phyloP scores from a whole-genome alignment of 2,329 filamentous ascomycete genomes.

The Diplodia sapinea region DNA sequence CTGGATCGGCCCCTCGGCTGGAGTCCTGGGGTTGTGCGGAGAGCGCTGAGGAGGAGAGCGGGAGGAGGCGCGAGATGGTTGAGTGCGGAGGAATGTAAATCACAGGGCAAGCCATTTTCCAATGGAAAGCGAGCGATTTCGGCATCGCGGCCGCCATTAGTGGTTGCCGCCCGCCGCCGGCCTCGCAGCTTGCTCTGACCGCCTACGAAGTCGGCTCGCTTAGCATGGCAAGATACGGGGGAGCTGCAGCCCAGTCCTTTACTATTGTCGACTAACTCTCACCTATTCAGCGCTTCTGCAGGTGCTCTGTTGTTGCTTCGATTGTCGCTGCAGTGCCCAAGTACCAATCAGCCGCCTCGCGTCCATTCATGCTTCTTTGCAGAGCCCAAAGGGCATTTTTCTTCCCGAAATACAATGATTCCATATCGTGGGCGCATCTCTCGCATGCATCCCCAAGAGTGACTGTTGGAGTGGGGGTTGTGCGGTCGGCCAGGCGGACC shows the following conservation, averaged over 20 bases:
- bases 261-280: too few species aligned
- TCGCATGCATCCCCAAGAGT: not conserved
- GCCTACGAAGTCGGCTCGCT: not conserved
- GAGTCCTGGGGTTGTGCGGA: slow-evolving; percentile 1
- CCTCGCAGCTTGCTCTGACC: not conserved
- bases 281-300: not conserved
- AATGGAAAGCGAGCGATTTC: slow-evolving; percentile 28
- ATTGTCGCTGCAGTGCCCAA: not conserved
- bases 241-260: not conserved
- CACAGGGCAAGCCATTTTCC: slow-evolving; percentile 27
- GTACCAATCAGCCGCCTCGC: not conserved
- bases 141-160: not conserved
- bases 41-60: slow-evolving; percentile 4
- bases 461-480: not conserved
- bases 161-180: slow-evolving; percentile 17
- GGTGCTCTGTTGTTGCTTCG: not conserved
- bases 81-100: slow-evolving; percentile 27
- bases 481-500: not conserved
- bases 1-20: not conserved
- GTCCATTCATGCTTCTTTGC: not conserved
- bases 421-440: not conserved
- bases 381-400: not conserved
- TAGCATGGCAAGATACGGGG: not conserved
- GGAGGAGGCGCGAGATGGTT: not conserved
- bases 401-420: not conserved